A percentile compares a stretch with the other conserved stretches of the same genome.
These are phyloP conservation scores for Populus tremula DNA, from an alignment of 345 rosid genomes.

Conservation along the genomic window DNA sequence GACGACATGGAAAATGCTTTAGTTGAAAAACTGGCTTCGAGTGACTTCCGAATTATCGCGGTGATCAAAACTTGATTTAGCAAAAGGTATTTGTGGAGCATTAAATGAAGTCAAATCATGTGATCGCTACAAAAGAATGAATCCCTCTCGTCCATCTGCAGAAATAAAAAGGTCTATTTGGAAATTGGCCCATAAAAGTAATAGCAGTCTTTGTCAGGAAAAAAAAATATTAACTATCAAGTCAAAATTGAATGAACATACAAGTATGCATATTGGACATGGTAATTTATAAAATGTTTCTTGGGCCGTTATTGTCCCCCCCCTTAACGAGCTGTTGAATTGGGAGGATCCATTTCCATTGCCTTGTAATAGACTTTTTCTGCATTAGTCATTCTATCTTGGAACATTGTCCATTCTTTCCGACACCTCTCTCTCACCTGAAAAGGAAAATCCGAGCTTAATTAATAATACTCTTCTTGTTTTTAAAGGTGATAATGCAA, in stretches of 20 bases:
- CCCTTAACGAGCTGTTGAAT: constrained; percentile 22
- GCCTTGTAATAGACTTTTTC: constrained; percentile 58
- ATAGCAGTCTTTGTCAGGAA: neutral
- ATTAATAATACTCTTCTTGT: neutral
- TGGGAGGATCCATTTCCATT: constrained; percentile 30
- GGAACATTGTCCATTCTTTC: constrained; percentile 81
- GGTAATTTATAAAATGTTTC: neutral
- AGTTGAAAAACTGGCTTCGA: too few species aligned
- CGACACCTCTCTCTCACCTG: constrained; percentile 88
- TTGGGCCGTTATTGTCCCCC: neutral
- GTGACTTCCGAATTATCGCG: too few species aligned
- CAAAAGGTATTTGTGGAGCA: too few species aligned
- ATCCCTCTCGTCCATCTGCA: too few species aligned
- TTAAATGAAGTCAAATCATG: too few species aligned
- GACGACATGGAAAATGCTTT: neutral
- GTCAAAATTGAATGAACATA: constrained; percentile 4
- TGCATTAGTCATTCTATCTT: constrained; percentile 53
- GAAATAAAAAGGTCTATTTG: too few species aligned
- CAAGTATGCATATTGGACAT: neutral
- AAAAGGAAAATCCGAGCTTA: constrained; percentile 1
- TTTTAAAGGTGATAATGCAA: neutral
- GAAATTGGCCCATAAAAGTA: too few species aligned
- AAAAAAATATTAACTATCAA: neutral
- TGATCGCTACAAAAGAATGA: too few species aligned
- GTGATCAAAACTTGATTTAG: too few species aligned